These are phyloP conservation scores for Tricholoma furcatifolium DNA, from an alignment of 768 basidiomycete species.

Conservation along the genomic window DNA sequence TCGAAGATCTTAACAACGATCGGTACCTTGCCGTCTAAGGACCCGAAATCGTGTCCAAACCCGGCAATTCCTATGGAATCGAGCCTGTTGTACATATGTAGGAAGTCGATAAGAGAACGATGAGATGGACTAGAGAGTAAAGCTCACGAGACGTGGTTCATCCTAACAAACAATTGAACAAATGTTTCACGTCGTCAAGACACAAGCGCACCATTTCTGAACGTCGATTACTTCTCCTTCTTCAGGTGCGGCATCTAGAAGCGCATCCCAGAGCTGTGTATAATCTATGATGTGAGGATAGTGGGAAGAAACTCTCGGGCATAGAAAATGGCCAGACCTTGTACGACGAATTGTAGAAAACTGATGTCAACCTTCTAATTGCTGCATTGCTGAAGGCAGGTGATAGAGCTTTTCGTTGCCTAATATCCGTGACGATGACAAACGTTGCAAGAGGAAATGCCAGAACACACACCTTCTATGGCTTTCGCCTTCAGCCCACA, in stretches of 20 bases:
- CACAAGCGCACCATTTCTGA: constrained; percentile 40
- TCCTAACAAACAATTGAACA: constrained; percentile 21
- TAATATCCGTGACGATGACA: constrained; percentile 8
- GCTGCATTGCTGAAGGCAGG: constrained; percentile 54
- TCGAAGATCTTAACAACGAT: constrained; percentile 41
- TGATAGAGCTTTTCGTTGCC: constrained; percentile 49
- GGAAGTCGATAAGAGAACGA: not conserved
- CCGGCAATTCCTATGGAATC: constrained; percentile 60
- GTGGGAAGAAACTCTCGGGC: not conserved
- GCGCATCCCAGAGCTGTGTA: constrained; percentile 27
- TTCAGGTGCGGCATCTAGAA: constrained; percentile 25
- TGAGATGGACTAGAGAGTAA: constrained; percentile 7
- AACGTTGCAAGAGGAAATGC: too few species aligned
- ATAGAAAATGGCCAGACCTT: constrained; percentile 31
- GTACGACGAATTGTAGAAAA: constrained; percentile 52
- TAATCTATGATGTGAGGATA: not conserved
- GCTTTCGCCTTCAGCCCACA: constrained; percentile 44
- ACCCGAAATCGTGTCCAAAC: constrained; percentile 56
- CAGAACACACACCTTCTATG: constrained; percentile 36
- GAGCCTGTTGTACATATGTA: constrained; percentile 31
- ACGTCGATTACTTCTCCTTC: constrained; percentile 43
- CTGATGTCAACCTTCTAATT: constrained; percentile 41
- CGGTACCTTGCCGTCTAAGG: constrained; percentile 46
- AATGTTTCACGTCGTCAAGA: constrained; percentile 32
- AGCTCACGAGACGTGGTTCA: constrained; percentile 44